Evolutionary conservation across 306 rosid genomes (phyloP), one percentile per base, ranked within the genome.

Genomic region (Vigna angularis): DNA sequence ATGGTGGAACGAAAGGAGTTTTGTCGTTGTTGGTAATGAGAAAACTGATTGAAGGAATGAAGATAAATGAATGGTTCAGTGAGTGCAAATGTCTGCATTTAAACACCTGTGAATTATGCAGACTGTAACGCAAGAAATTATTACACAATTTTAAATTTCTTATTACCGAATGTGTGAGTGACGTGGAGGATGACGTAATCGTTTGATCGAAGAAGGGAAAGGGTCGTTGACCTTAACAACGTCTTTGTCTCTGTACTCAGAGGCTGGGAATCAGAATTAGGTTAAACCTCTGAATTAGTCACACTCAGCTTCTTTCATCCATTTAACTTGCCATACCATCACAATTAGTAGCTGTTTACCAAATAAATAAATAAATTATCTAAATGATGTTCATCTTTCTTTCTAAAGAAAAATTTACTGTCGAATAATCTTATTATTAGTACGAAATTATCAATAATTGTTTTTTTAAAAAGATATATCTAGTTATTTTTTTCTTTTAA

Each of bases 181-280:
- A 89, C 88, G 93, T 83, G 93, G 85, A 81, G 9, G 72, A 67
- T 94, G 89, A 89, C 82, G 91, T 86, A 86, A 85, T 15, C 32
- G 0, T 30, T 26, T 17, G n/a, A 10, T 16, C 1, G 9, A 48
- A 49, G 48, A 2, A 44, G 17, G 38, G 0, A 73, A 66, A 38
- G 82, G 83, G 91, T 90, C 85, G 93, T 91, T 94, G 97, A 91
- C 97, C 79, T 79, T 0, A 1, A 17, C 26, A 9, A 51, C 24
- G 11, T 51, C 0, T 51, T 13, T 1, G 17, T 47, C 1, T 40
- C 26, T 78, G 36, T 38, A 49, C 26, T 26, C 58, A 20, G 32
- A 64, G 51, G 70, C 51, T 70, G 12, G 30, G 40, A 52, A 44
- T 10, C 6, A n/a, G 24, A 52, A 20, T 51, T 55, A 18, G 16